Percentiles rank a stretch among this genome's conserved stretches.
These are phyloP conservation scores for Penicillium lagena DNA, from an alignment of 495 filamentous ascomycete genomes.

Conservation along the genomic window DNA sequence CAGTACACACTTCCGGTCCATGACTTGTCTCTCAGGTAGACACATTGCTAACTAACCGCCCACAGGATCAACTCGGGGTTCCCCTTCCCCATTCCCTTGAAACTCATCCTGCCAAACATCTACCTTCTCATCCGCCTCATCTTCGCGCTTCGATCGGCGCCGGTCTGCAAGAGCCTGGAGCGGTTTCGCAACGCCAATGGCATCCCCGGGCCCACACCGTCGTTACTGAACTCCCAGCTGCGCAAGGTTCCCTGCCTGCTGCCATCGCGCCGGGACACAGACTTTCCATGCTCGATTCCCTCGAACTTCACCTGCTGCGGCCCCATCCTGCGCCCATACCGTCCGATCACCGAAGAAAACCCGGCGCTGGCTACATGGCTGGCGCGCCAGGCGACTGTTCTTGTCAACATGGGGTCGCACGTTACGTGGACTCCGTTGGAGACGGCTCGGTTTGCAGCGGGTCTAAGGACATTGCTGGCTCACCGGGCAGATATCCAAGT, in stretches of 20 bases:
- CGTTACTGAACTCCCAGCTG: constrained; percentile 24
- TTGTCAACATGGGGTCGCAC: constrained; percentile 45
- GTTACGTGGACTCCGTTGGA: not conserved
- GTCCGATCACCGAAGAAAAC: constrained; percentile 28
- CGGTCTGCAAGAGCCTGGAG: constrained; percentile 11
- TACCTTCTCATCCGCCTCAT: constrained; percentile 16
- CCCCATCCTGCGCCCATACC: constrained; percentile 29
- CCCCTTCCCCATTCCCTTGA: constrained; percentile 25
- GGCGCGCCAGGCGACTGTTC: constrained; percentile 33
- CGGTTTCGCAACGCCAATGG: constrained; percentile 19
- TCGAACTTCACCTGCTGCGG: constrained; percentile 42
- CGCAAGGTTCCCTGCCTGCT: constrained; percentile 14
- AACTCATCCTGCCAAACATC: constrained; percentile 32
- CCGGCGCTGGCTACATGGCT: constrained; percentile 42
- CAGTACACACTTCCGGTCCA: not conserved
- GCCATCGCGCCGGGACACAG: constrained; percentile 33
- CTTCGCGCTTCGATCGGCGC: constrained; percentile 4
- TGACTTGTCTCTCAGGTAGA: not conserved
- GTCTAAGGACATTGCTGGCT: too few relatives aligned
- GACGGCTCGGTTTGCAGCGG: too few relatives aligned
- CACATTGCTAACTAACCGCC: too few relatives aligned
- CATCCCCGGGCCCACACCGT: constrained; percentile 21
- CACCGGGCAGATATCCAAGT: constrained; percentile 30
- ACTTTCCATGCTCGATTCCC: constrained; percentile 37
- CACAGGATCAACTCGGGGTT: not conserved